A percentile compares a stretch with the other conserved stretches of the same genome.
Conservation (phyloP, 2,329 filamentous ascomycete genomes). For the Beauveria brongniartii region DNA sequence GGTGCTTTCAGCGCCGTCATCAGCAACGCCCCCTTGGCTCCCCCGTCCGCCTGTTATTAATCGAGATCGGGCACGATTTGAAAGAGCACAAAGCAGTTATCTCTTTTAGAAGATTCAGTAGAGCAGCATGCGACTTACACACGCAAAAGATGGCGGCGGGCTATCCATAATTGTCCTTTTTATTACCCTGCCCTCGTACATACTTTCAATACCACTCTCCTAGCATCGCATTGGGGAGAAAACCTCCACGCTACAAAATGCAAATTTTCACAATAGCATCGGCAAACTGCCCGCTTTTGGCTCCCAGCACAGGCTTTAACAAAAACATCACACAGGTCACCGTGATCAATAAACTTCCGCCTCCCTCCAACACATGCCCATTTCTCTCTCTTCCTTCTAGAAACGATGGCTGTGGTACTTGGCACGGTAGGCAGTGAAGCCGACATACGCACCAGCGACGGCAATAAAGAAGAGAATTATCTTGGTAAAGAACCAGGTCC, state of each 20-base stretch:
- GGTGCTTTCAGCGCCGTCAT: neutral
- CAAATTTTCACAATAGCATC: neutral
- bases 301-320: neutral
- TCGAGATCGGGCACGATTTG: neutral
- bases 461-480: slow-evolving; percentile 65
- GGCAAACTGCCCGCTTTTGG: neutral
- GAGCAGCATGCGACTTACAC: neutral
- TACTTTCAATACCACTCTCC: neutral
- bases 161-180: neutral
- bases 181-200: neutral
- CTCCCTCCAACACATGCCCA: neutral
- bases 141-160: neutral
- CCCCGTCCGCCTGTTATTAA: neutral
- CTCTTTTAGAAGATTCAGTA: too few relatives aligned
- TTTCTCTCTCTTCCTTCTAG: slow-evolving; percentile 23
- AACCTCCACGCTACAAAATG: neutral
- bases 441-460: slow-evolving; percentile 69
- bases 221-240: neutral
- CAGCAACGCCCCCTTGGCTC: neutral
- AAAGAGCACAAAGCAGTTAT: too few relatives aligned
- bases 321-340: neutral
- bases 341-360: neutral
- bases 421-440: slow-evolving; percentile 74
- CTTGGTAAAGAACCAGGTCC: slow-evolving; percentile 68
- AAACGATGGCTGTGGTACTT: slow-evolving; percentile 54